Base-by-base conservation (phyloP, 2,329 filamentous ascomycete species). In the Pezizomycotina sp. region DNA sequence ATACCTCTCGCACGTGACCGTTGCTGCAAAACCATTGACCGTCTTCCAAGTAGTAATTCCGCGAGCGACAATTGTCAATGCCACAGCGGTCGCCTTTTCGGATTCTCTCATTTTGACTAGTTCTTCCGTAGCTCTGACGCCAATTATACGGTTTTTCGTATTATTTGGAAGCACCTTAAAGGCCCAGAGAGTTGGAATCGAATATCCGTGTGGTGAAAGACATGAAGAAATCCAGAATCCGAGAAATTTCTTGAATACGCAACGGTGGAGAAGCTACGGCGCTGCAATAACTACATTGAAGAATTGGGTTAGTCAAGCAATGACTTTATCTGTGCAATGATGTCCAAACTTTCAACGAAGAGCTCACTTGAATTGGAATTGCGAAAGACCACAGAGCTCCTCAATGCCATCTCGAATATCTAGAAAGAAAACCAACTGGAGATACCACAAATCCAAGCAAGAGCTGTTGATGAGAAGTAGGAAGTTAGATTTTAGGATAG, bases 21-120 rank as follows among this genome's bases (percentile, higher is more conserved):
- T 79, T 74, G 46, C 75, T 66, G 57, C 82, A 92, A 55, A 80
- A 91, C 45, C 74, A 71, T 39, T 75, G 68, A 3, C 81, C 80
- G 56, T 78, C 77, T 47, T 83, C 73, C 20, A 74, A 62, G 52
- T 80, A 78, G 60, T 77, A 82, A 45, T 68, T 68, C 26, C 65
- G 66, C 33, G 77, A 76, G 42, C 77, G 74, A 54, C 82, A 92
- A 50, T 69, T 65, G 22, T 68, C 62, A 48, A 51, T 46, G n/a
- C 50, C 50, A 27, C 50, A 52, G 31, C 48, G 38, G 45, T 43
- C 50, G 42, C 27, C 49, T 47, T 42, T 49, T 47, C 39, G 48
- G 69, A 71, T 28, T 62, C 58, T 49, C 72, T 63, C 20, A 64
- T 65, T 14, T 53, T 54, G n/a, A 62, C 62, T 47, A 72, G 34